Evolutionary conservation across 2,329 filamentous ascomycete species (phyloP).

Genomic region (Alternaria infectoria): DNA sequence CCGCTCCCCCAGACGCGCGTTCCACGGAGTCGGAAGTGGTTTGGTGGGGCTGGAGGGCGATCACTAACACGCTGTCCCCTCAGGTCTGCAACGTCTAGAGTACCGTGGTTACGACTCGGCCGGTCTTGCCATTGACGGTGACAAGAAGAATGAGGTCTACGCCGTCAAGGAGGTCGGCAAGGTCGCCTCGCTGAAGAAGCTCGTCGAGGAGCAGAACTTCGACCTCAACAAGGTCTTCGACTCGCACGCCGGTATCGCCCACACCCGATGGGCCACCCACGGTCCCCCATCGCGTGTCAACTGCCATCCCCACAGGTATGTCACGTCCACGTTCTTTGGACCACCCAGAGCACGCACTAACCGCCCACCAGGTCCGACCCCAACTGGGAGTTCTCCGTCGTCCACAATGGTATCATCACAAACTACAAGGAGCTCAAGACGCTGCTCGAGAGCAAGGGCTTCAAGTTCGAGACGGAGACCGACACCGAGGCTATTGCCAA

Average conservation of each 20-base stretch:
- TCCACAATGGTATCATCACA: conserved; percentile 99
- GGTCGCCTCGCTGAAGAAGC: conserved; percentile 92
- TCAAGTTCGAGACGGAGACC: conserved; percentile 98
- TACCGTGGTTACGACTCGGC: conserved; percentile 99
- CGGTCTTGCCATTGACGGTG: conserved; percentile 91
- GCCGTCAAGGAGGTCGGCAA: conserved; percentile 99
- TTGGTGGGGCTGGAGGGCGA: conserved; percentile 9
- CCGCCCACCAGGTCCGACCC: conserved; percentile 75
- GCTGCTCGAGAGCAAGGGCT: conserved; percentile 90
- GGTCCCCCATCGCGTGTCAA: conserved; percentile 91
- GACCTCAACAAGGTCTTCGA: conserved; percentile 94
- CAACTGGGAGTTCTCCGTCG: conserved; percentile 94
- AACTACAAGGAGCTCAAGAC: conserved; percentile 99
- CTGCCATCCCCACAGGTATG: conserved; percentile 97
- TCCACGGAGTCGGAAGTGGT: not conserved
- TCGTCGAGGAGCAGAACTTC: conserved; percentile 82
- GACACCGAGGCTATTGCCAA: conserved; percentile 99
- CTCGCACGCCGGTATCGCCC: conserved; percentile 97
- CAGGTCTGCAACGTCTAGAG: conserved; percentile 92
- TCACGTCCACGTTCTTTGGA: conserved; percentile 11
- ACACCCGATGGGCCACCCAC: conserved; percentile 99
- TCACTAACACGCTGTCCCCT: conserved; percentile 29
- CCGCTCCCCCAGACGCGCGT: conserved; percentile 8
- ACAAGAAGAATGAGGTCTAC: conserved; percentile 98
- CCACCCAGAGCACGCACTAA: conserved; percentile 22